Evolutionary conservation across 2,329 filamentous ascomycete species (phyloP).

Genomic region (Penicillium occitanis): DNA sequence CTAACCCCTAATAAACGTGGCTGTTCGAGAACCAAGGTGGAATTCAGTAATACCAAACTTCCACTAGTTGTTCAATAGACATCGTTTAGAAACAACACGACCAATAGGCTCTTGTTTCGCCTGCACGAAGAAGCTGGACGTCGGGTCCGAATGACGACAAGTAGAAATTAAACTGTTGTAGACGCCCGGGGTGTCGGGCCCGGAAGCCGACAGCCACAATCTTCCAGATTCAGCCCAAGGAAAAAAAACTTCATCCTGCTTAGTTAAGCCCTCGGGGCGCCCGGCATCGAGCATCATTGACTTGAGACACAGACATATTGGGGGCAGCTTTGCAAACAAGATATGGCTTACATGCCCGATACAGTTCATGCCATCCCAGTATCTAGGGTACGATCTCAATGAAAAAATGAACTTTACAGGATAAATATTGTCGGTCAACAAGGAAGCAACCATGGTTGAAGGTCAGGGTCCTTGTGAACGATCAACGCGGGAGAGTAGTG

Average conservation of each 20-base stretch:
- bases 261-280: not conserved
- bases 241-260: not conserved
- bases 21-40: not conserved
- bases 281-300: not conserved
- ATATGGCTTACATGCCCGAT: not conserved
- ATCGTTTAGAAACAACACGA: not conserved
- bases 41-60: not conserved
- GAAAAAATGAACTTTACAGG: not conserved
- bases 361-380: not conserved
- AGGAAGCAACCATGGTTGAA: not conserved
- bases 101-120: not conserved
- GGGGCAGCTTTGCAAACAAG: not conserved
- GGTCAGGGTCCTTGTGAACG: not conserved
- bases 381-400: not conserved
- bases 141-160: not conserved
- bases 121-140: not conserved
- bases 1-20: too few species aligned
- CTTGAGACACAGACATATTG: not conserved
- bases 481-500: not conserved
- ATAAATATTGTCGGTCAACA: not conserved
- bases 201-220: not conserved
- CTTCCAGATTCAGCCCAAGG: not conserved
- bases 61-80: not conserved
- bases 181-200: not conserved
- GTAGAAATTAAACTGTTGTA: not conserved